These are phyloP conservation scores for Apiospora aurea DNA, from an alignment of 2,329 filamentous ascomycete species.

Conservation along the genomic window DNA sequence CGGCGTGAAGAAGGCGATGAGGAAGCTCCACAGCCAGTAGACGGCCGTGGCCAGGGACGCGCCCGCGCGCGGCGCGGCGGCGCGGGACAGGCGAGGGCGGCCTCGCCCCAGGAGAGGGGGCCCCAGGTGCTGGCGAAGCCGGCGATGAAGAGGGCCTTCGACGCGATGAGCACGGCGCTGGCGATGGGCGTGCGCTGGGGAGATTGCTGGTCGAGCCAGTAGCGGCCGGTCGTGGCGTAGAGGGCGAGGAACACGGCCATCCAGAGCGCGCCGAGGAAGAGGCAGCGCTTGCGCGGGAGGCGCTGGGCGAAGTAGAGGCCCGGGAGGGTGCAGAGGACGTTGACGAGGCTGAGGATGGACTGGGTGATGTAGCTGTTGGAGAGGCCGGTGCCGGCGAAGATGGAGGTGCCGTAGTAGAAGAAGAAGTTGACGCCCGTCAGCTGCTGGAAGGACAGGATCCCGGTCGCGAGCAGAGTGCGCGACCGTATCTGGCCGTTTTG, in stretches of 20 bases:
- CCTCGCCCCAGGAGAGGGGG: conserved; percentile 71
- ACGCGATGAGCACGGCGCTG: conserved; percentile 69
- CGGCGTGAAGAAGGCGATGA: conserved; percentile 60
- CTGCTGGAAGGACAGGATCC: conserved; percentile 71
- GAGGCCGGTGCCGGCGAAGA: conserved; percentile 71
- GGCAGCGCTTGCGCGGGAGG: conserved; percentile 66
- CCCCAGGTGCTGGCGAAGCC: conserved; percentile 75
- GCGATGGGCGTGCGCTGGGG: conserved; percentile 54
- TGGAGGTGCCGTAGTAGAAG: conserved; percentile 71
- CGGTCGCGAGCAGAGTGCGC: conserved; percentile 67
- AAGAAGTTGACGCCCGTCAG: conserved; percentile 74
- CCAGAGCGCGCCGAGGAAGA: conserved; percentile 70
- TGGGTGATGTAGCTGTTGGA: conserved; percentile 71
- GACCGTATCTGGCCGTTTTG: conserved; percentile 72
- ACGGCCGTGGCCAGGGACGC: conserved; percentile 65
- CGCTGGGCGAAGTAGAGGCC: conserved; percentile 72
- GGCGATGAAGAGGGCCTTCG: conserved; percentile 73
- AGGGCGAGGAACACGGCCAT: conserved; percentile 61
- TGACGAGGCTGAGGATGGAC: conserved; percentile 72
- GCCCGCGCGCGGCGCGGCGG: conserved; percentile 59
- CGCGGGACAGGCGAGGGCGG: conserved; percentile 69
- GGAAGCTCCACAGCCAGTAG: conserved; percentile 73
- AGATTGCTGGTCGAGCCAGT: conserved; percentile 49
- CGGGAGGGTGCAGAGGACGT: conserved; percentile 70
- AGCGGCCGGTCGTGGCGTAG: conserved; percentile 58